These are phyloP conservation scores for Myxozyma vanderwaltii DNA, from an alignment of 805 yeast genomes.

Conservation along the genomic window DNA sequence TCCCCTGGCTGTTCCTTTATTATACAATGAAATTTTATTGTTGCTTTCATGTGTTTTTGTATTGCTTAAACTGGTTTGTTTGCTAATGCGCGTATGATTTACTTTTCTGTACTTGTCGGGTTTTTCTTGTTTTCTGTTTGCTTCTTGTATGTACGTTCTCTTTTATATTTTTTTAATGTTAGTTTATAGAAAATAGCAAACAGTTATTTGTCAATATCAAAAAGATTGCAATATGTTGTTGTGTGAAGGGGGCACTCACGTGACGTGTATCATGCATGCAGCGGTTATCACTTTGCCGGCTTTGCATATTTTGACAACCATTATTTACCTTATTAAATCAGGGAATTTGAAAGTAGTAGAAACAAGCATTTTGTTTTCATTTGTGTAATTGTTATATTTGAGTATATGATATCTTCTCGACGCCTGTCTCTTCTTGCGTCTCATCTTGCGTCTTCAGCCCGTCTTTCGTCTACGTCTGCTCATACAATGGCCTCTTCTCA, in stretches of 20 bases:
- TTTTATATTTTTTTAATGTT: neutral
- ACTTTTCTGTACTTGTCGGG: too few relatives aligned
- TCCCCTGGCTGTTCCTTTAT: neutral
- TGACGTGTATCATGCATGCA: too few relatives aligned
- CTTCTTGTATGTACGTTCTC: conserved; percentile 7
- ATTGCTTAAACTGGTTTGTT: neutral
- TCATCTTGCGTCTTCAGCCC: neutral
- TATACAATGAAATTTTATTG: neutral
- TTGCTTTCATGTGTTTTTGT: neutral
- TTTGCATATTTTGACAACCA: too few relatives aligned
- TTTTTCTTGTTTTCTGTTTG: neutral
- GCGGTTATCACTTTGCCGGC: too few relatives aligned
- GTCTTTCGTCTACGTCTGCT: conserved; percentile 1
- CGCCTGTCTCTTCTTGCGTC: conserved; percentile 2
- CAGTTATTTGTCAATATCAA: too few relatives aligned
- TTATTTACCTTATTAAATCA: too few relatives aligned
- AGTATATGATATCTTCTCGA: neutral
- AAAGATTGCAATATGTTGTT: too few relatives aligned
- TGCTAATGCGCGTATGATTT: conserved; percentile 6
- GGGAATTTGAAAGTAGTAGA: too few relatives aligned
- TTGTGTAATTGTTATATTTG: neutral
- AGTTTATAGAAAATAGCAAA: neutral
- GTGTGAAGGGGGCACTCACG: too few relatives aligned
- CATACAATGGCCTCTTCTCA: conserved; percentile 5
- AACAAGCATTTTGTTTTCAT: neutral